Conservation (phyloP, 1,139 yeast species). For the Candida tetrigidarum region DNA sequence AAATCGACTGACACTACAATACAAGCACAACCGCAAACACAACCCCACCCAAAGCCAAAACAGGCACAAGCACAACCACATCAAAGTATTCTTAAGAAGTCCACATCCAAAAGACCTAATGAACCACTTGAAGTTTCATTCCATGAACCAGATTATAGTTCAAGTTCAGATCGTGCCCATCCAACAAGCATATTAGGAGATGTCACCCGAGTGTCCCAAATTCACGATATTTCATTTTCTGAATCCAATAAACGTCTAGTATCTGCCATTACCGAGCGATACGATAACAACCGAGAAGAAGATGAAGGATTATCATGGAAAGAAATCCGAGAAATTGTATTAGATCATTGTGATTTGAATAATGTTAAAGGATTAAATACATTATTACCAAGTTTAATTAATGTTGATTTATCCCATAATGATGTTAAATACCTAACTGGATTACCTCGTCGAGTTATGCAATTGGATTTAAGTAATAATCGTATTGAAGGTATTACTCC, state of each 20-base stretch:
- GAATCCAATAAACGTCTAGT: constrained; percentile 50
- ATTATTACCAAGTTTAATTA: constrained; percentile 48
- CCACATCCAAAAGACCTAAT: constrained; percentile 6
- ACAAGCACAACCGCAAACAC: background rate
- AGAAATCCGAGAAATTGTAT: constrained; percentile 36
- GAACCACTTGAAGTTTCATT: constrained; percentile 43
- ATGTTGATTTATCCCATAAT: constrained; percentile 46
- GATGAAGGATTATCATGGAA: constrained; percentile 52
- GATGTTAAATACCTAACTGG: constrained; percentile 51
- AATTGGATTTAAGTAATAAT: constrained; percentile 42
- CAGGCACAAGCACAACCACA: constrained; percentile 8
- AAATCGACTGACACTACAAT: no score
- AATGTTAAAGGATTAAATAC: constrained; percentile 48
- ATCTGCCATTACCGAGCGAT: constrained; percentile 49
- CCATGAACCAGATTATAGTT: constrained; percentile 28
- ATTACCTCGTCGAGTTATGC: constrained; percentile 42
- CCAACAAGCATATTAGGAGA: constrained; percentile 25
- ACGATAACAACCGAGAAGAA: constrained; percentile 25
- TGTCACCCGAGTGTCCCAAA: constrained; percentile 46
- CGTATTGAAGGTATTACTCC: constrained; percentile 45
- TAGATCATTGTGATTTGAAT: constrained; percentile 35
- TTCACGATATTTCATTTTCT: constrained; percentile 54
- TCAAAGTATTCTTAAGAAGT: constrained; percentile 19
- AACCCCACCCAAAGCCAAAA: constrained; percentile 4
- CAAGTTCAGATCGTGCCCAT: constrained; percentile 16